Evolutionary conservation across 805 yeast genomes (phyloP).

Genomic region (Ogataea paraovalis): DNA sequence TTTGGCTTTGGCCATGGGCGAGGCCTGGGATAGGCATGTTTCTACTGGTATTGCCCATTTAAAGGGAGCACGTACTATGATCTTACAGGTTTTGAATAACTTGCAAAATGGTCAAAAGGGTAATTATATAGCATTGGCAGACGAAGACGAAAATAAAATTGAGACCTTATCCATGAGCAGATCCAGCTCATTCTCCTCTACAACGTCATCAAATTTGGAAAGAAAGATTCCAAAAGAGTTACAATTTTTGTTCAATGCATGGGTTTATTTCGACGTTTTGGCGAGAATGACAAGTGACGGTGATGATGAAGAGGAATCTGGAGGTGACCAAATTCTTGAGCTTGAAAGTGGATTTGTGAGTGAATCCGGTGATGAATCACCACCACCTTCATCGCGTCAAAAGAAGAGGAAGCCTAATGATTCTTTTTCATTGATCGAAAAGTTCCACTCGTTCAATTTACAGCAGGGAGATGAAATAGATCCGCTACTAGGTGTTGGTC

Average conservation of each 20-base stretch:
- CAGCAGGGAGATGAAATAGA: slow-evolving; percentile 44
- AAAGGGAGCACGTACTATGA: slow-evolving; percentile 62
- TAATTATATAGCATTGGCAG: slow-evolving; percentile 6
- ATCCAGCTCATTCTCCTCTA: slow-evolving; percentile 9
- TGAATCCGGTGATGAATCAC: slow-evolving; percentile 1
- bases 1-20: slow-evolving; percentile 58
- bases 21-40: slow-evolving; percentile 65
- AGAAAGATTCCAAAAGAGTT: slow-evolving; percentile 37
- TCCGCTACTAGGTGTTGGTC: slow-evolving; percentile 66
- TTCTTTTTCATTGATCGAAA: slow-evolving; percentile 33
- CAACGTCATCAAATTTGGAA: slow-evolving; percentile 3
- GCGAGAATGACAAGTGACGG: slow-evolving; percentile 59
- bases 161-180: neutral
- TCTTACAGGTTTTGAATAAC: slow-evolving; percentile 40
- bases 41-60: slow-evolving; percentile 67
- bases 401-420: slow-evolving; percentile 16
- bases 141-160: neutral
- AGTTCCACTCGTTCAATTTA: slow-evolving; percentile 35
- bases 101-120: slow-evolving; percentile 13
- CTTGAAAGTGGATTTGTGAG: slow-evolving; percentile 1
- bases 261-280: slow-evolving; percentile 65
- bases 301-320: slow-evolving; percentile 34
- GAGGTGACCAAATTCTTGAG: slow-evolving; percentile 2
- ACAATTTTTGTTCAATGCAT: slow-evolving; percentile 55
- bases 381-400: neutral